Evolutionary conservation across 768 basidiomycete species (phyloP).

Genomic region (Mycena haematopus): DNA sequence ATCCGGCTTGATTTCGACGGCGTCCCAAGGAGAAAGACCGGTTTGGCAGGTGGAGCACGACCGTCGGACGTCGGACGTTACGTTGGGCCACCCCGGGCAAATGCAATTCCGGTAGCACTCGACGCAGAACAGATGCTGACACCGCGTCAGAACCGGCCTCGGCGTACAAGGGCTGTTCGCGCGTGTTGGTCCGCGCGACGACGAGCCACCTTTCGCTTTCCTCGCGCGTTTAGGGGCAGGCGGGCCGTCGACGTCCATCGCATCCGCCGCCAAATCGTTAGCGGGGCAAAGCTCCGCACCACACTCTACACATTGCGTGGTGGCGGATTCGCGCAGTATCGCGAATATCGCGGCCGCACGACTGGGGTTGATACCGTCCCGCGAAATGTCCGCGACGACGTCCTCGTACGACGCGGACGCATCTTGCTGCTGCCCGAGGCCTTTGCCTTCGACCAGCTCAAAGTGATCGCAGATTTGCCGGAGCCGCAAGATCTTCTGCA

Average conservation of each 20-base stretch:
- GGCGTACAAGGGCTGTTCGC: conserved; percentile 71
- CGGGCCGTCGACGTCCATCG: conserved; percentile 56
- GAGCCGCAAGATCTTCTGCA: conserved; percentile 94
- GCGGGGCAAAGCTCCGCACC: conserved; percentile 71
- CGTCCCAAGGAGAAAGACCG: conserved; percentile 72
- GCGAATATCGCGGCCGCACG: conserved; percentile 85
- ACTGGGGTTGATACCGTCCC: conserved; percentile 76
- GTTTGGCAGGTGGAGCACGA: conserved; percentile 83
- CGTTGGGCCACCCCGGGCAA: conserved; percentile 82
- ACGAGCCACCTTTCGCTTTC: conserved; percentile 51
- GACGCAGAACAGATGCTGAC: conserved; percentile 92
- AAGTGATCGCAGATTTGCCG: conserved; percentile 98
- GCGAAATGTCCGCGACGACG: conserved; percentile 73
- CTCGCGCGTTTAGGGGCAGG: conserved; percentile 53
- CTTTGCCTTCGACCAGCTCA: conserved; percentile 83
- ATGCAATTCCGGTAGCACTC: conserved; percentile 84
- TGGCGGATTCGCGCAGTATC: conserved; percentile 86
- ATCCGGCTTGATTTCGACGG: conserved; percentile 81
- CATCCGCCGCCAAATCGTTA: conserved; percentile 53
- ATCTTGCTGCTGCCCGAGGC: conserved; percentile 51
- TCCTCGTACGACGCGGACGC: conserved; percentile 74
- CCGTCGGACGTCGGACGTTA: conserved; percentile 58
- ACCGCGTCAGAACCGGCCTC: conserved; percentile 83
- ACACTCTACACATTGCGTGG: conserved; percentile 90
- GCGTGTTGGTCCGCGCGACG: conserved; percentile 75